Conservation (phyloP, 352 stramenopile genomes). For the Aphanomyces invadans region DNA sequence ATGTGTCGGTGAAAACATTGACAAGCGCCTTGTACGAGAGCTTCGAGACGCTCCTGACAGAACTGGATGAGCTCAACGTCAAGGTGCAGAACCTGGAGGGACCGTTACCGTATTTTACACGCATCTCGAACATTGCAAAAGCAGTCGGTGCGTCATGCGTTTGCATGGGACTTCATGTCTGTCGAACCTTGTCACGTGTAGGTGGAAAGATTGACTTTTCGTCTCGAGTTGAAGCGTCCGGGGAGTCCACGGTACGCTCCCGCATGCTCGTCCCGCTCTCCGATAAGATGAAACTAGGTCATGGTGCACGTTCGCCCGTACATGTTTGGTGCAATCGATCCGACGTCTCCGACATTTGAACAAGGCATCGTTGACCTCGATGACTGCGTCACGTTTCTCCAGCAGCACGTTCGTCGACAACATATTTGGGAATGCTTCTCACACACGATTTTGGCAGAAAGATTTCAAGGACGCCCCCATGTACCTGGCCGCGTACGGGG, state of each 20-base stretch:
- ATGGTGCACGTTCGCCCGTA: slow-evolving; percentile 73
- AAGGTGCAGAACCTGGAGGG: slow-evolving; percentile 53
- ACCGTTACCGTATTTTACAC: slow-evolving; percentile 66
- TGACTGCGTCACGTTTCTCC: slow-evolving; percentile 48
- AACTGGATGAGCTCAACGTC: slow-evolving; percentile 52
- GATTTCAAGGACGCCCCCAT: slow-evolving; percentile 63
- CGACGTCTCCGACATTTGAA: slow-evolving; percentile 49
- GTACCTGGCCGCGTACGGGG: slow-evolving; percentile 65
- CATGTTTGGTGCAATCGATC: slow-evolving; percentile 52
- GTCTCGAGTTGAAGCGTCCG: slow-evolving; percentile 3
- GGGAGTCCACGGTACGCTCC: background rate
- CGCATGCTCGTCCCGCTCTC: background rate
- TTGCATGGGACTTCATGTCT: too few relatives aligned
- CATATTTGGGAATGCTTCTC: slow-evolving; percentile 13
- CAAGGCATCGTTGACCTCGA: slow-evolving; percentile 66
- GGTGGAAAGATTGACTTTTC: slow-evolving; percentile 7
- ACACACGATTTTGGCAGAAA: slow-evolving; percentile 30
- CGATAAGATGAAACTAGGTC: slow-evolving; percentile 26
- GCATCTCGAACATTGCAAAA: slow-evolving; percentile 35
- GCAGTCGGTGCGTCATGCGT: slow-evolving; percentile 36
- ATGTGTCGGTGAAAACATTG: slow-evolving; percentile 63
- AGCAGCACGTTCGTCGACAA: slow-evolving; percentile 46
- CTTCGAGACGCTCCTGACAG: slow-evolving; percentile 58
- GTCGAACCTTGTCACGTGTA: too few relatives aligned
- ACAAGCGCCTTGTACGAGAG: slow-evolving; percentile 68